These are phyloP conservation scores for Clitocybe nebularis DNA, from an alignment of 1,284 basidiomycete genomes.

Conservation along the genomic window DNA sequence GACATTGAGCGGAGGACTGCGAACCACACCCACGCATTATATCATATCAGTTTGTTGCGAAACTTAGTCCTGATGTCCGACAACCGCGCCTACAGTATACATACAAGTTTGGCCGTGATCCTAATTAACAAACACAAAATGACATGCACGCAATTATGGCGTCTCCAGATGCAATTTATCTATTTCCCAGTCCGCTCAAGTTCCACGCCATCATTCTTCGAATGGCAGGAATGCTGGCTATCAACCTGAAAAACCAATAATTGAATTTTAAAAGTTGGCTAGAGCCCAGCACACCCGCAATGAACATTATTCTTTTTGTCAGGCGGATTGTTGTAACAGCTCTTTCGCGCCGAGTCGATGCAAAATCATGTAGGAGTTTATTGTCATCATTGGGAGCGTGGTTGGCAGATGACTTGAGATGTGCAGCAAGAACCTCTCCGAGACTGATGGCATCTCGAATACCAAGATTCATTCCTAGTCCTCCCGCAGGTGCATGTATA, in stretches of 20 bases:
- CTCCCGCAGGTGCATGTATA: constrained; percentile 39
- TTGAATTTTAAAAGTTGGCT: constrained; percentile 11
- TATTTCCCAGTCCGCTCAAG: constrained; percentile 19
- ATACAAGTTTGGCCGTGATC: no score
- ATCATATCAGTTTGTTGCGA: no score
- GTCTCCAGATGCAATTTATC: no score
- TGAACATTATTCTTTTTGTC: constrained; percentile 20
- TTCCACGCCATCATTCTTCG: constrained; percentile 16
- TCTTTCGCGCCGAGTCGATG: constrained; percentile 15
- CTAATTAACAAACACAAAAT: no score
- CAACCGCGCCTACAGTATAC: no score
- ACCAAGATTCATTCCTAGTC: constrained; percentile 43
- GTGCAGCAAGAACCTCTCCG: constrained; percentile 20
- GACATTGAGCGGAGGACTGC: no score
- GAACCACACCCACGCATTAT: no score
- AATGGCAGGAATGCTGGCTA: constrained; percentile 15
- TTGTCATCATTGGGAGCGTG: constrained; percentile 10
- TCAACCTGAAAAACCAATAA: constrained; percentile 16
- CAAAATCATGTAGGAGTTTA: constrained; percentile 17
- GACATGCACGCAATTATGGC: no score
- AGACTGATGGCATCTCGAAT: constrained; percentile 38
- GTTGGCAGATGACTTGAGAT: constrained; percentile 11
- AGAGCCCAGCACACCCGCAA: constrained; percentile 8
- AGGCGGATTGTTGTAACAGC: constrained; percentile 20
- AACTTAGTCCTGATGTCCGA: no score